Base-by-base conservation (phyloP, 2,329 filamentous ascomycete species). In the Fusarium longipes region DNA sequence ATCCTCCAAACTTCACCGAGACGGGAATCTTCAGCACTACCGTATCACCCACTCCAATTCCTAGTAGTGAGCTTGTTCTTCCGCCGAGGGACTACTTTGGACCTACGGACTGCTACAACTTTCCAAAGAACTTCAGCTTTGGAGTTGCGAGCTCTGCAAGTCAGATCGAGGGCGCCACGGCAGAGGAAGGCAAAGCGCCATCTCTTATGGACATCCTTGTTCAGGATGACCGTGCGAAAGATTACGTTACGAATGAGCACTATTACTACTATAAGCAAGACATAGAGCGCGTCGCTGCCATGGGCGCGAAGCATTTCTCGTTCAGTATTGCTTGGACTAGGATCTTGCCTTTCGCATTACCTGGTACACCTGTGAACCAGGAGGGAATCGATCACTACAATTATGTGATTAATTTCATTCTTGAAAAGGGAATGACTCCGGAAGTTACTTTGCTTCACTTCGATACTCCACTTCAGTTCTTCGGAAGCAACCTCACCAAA, bases 261-360 rank as follows among this genome's bases (percentile, higher is more conserved):
- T 86, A 86, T 70, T 86, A 84, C 61, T 73, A 84, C 9, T 87
- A 86, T 68, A 86, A 86, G 71, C 84, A 86, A 73, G 83, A 86
- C 39, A 85, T 87, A 40, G 83, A 82, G 57, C 79, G 84, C 0
- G 77, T 86, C 10, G 83, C 84, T 1, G 78, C 82, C 4, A 79
- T 87, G 73, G 84, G 84, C 0, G 79, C 84, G 10, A 79, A 79
- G 42, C 81, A 84, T 47, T 86, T 84, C 71, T 82, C 82, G 4
- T 86, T 86, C 63, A 83, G 81, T 6, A 83, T 86, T 53, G 75
- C 82, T 0, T 86, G 84, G 84, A 78, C 82, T 3, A 76, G 84
- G 8, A 84, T 87, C 38, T 68, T 87, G 11, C 84, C 85, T 0
- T 87, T 86, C 64, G 81, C 79, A 1, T 64, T 82, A 10, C 80